A percentile compares a stretch with the other conserved stretches of the same genome.
Evolutionary conservation across 2,329 filamentous ascomycete species (phyloP).

Genomic region (Pseudocercospora musae): DNA sequence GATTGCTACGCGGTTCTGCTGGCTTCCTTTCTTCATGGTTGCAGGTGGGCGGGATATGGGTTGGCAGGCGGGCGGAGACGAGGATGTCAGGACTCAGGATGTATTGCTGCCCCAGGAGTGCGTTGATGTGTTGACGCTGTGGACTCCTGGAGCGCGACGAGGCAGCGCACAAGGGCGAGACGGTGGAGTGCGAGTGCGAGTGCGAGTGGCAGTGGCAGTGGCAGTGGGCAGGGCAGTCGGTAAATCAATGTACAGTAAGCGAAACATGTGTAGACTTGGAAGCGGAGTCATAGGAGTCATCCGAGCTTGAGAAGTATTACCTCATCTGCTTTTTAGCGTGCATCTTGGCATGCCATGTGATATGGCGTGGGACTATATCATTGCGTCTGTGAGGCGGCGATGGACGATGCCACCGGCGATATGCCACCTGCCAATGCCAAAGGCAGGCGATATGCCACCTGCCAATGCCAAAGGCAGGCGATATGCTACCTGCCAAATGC

Average conservation of each 20-base stretch:
- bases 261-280: not conserved
- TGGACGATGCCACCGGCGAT: too few species aligned
- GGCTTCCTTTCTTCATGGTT: slow-evolving; percentile 6
- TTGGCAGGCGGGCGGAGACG: not conserved
- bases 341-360: too few species aligned
- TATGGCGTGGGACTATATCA: too few species aligned
- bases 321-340: not conserved
- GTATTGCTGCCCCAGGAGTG: slow-evolving; percentile 12
- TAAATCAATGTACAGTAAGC: not conserved
- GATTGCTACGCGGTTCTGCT: slow-evolving; percentile 30
- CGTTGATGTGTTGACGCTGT: not conserved
- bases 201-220: too few species aligned
- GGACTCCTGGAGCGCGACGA: slow-evolving; percentile 27
- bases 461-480: too few species aligned
- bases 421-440: too few species aligned
- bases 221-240: not conserved
- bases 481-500: too few species aligned
- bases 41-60: not conserved
- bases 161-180: slow-evolving; percentile 1
- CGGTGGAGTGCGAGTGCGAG: not conserved
- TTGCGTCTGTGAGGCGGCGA: too few species aligned
- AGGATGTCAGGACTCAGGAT: too few species aligned
- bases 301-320: not conserved
- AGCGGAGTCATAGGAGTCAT: not conserved
- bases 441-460: too few species aligned